A percentile compares a stretch with the other conserved stretches of the same genome.
Evolutionary conservation across 202 grass and related monocot genomes (phyloP).

Genomic region (Schoenoplectus tabernaemontani): DNA sequence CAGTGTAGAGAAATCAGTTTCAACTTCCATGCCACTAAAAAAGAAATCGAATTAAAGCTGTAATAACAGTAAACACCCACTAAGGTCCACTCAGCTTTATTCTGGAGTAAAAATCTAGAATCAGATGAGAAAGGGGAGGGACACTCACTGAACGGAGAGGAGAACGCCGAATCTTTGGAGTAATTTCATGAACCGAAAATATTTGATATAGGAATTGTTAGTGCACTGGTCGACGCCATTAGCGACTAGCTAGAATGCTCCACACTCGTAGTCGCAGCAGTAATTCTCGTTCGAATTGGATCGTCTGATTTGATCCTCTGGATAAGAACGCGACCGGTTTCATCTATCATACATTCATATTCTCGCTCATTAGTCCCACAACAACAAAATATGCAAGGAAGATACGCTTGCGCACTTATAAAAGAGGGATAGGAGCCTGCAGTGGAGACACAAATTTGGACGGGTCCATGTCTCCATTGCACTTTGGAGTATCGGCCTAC

Average conservation of each 20-base stretch:
- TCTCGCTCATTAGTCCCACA: too few relatives aligned
- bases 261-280: too few relatives aligned
- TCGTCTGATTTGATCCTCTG: too few relatives aligned
- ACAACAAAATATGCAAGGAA: too few relatives aligned
- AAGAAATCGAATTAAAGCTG: neutral
- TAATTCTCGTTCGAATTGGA: too few relatives aligned
- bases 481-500: too few relatives aligned
- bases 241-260: neutral
- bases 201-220: neutral
- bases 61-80: neutral
- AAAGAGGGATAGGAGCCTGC: too few relatives aligned
- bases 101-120: neutral
- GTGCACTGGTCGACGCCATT: conserved; percentile 23
- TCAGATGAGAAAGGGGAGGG: neutral
- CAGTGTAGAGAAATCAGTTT: neutral
- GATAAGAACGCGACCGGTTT: too few relatives aligned
- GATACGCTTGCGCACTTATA: too few relatives aligned
- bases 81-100: neutral
- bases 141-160: neutral
- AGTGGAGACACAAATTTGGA: too few relatives aligned
- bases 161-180: neutral
- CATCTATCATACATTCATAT: too few relatives aligned
- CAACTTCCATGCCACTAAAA: neutral
- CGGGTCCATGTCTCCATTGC: too few relatives aligned
- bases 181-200: neutral